Conservation (phyloP, 345 rosid species). For the Combretum micranthum region DNA sequence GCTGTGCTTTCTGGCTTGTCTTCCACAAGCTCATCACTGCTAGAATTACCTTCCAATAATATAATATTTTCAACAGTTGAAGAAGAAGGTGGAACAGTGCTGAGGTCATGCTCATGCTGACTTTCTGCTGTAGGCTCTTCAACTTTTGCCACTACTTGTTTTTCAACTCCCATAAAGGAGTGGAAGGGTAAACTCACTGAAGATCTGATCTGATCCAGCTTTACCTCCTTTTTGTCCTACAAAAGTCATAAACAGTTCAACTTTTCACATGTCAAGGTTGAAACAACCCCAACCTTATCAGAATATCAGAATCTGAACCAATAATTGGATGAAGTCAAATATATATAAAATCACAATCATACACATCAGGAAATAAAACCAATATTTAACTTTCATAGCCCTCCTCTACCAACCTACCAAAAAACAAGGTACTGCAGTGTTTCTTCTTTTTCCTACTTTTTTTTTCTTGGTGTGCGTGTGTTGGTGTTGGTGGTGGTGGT, state of each 20-base stretch:
- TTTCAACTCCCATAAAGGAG: constrained; percentile 26
- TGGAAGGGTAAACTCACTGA: constrained; percentile 48
- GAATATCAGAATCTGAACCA: not conserved
- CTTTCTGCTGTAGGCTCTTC: constrained; percentile 16
- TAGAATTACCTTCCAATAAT: constrained; percentile 23
- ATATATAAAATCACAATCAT: too few species aligned
- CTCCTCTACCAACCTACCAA: too few species aligned
- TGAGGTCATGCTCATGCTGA: constrained; percentile 15
- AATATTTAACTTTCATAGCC: too few species aligned
- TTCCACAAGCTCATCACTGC: constrained; percentile 6
- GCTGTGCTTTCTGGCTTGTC: constrained; percentile 9
- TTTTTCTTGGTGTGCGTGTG: too few species aligned
- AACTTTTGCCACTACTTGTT: constrained; percentile 12
- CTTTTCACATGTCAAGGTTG: not conserved
- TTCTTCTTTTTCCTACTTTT: too few species aligned
- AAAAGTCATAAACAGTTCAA: not conserved
- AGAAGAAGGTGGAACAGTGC: constrained; percentile 13
- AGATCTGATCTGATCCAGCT: constrained; percentile 47
- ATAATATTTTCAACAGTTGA: constrained; percentile 30
- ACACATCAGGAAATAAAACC: too few species aligned
- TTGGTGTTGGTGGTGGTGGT: not conserved
- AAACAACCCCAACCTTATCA: not conserved
- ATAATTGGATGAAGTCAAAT: too few species aligned
- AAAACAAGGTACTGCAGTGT: too few species aligned
- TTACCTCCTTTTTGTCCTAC: constrained; percentile 40